These are phyloP conservation scores for Leccinum obscurum DNA, from an alignment of 768 basidiomycete genomes.

Conservation along the genomic window DNA sequence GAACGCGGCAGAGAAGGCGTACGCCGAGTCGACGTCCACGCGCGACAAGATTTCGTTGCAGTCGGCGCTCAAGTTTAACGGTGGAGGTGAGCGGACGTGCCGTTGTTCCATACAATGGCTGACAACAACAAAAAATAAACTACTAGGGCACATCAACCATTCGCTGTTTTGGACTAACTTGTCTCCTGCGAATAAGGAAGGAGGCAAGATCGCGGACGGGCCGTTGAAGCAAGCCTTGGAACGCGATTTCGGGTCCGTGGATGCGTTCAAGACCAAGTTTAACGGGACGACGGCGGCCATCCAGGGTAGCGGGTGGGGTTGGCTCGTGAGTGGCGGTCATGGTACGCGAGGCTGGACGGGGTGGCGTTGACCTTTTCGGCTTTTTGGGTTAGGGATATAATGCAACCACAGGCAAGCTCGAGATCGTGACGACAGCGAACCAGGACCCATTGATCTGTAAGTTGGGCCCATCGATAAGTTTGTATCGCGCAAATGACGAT, in stretches of 20 bases:
- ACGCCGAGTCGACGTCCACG: conserved; percentile 60
- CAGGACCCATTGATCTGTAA: conserved; percentile 87
- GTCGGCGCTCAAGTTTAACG: conserved; percentile 94
- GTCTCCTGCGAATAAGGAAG: conserved; percentile 64
- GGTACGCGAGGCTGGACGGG: neutral
- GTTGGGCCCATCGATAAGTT: conserved; percentile 16
- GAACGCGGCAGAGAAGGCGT: conserved; percentile 90
- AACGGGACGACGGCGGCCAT: conserved; percentile 88
- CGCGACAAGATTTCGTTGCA: conserved; percentile 84
- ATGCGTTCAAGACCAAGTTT: conserved; percentile 81
- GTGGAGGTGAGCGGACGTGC: conserved; percentile 61
- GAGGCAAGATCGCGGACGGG: conserved; percentile 65
- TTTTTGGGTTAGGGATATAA: conserved; percentile 63
- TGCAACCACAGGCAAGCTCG: conserved; percentile 65
- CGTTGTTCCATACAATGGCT: neutral
- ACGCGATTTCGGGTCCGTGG: conserved; percentile 84
- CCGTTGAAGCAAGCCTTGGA: conserved; percentile 75
- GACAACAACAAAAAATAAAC: neutral
- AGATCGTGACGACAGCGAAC: conserved; percentile 91
- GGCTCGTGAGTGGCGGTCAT: conserved; percentile 62
- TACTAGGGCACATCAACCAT: conserved; percentile 84
- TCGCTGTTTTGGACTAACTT: conserved; percentile 98
- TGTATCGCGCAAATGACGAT: conserved; percentile 10
- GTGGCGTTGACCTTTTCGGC: neutral
- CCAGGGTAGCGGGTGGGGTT: conserved; percentile 98